A percentile compares a stretch with the other conserved stretches of the same genome.
These are phyloP conservation scores for Pyracantha coccinea DNA, from an alignment of 331 rosid species.

Conservation along the genomic window DNA sequence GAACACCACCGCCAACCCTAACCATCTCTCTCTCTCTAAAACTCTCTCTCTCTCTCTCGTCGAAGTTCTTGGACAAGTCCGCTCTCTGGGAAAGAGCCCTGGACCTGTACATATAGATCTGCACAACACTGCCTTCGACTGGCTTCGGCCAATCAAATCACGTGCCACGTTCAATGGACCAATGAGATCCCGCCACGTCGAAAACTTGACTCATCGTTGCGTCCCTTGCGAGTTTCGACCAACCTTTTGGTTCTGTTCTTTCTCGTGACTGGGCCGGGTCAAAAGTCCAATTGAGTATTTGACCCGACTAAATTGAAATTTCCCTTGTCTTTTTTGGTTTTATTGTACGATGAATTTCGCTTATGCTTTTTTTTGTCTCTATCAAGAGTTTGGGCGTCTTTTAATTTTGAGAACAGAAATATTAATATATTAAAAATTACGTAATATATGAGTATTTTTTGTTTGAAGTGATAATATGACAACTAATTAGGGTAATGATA, in stretches of 20 bases:
- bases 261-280: background rate
- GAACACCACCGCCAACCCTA: slow-evolving; percentile 6
- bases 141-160: slow-evolving; percentile 49
- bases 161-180: slow-evolving; percentile 34
- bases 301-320: background rate
- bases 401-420: too few relatives aligned
- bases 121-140: slow-evolving; percentile 21
- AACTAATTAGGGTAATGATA: background rate
- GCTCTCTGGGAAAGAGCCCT: background rate
- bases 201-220: slow-evolving; percentile 3
- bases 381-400: background rate
- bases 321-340: background rate
- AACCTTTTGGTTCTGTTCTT: background rate
- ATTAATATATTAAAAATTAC: too few relatives aligned
- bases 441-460: too few relatives aligned
- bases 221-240: background rate
- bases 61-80: background rate
- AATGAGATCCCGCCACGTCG: slow-evolving; percentile 35
- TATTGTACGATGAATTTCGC: too few relatives aligned
- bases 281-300: background rate
- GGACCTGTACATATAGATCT: slow-evolving; percentile 31
- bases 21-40: slow-evolving; percentile 11
- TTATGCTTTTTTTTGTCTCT: too few relatives aligned
- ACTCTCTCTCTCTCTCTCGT: background rate
- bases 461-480: background rate